Conservation (phyloP, 2,329 filamentous ascomycete genomes). For the Aotearoamyces nothofagi region DNA sequence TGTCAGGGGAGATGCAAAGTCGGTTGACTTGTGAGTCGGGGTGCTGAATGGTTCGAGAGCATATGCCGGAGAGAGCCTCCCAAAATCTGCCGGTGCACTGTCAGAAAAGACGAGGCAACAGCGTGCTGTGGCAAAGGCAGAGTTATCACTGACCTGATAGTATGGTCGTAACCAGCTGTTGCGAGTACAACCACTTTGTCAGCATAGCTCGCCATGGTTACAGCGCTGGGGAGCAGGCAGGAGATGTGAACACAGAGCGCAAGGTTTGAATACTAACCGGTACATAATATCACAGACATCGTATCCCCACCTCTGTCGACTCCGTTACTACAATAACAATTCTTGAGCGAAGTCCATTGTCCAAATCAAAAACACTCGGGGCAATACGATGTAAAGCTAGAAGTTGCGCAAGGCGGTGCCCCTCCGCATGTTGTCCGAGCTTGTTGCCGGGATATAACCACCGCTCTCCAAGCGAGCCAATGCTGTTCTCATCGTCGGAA, state of each 20-base stretch:
- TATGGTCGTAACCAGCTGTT: conserved; percentile 59
- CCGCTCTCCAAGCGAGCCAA: no score
- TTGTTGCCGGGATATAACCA: background rate
- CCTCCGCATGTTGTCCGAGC: background rate
- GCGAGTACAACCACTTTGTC: conserved; percentile 11
- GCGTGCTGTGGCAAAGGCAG: background rate
- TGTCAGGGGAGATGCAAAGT: conserved; percentile 95
- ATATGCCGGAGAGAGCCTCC: conserved; percentile 96
- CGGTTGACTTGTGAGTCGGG: conserved; percentile 97
- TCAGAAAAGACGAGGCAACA: conserved; percentile 5
- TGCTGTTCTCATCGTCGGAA: no score
- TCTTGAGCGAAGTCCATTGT: background rate
- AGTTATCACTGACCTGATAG: conserved; percentile 42
- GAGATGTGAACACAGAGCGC: no score
- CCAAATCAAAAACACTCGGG: background rate
- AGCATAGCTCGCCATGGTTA: conserved; percentile 11
- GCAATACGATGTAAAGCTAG: background rate
- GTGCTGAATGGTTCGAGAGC: conserved; percentile 94
- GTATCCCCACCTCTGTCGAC: no score
- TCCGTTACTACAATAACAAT: no score
- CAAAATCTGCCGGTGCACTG: conserved; percentile 55
- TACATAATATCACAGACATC: conserved; percentile 55
- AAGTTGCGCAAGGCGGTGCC: background rate
- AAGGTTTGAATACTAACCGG: conserved; percentile 29
- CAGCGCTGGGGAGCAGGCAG: conserved; percentile 1